phyloP scores from a whole-genome alignment of 345 rosid species.

The Sonneratia caseolaris region DNA sequence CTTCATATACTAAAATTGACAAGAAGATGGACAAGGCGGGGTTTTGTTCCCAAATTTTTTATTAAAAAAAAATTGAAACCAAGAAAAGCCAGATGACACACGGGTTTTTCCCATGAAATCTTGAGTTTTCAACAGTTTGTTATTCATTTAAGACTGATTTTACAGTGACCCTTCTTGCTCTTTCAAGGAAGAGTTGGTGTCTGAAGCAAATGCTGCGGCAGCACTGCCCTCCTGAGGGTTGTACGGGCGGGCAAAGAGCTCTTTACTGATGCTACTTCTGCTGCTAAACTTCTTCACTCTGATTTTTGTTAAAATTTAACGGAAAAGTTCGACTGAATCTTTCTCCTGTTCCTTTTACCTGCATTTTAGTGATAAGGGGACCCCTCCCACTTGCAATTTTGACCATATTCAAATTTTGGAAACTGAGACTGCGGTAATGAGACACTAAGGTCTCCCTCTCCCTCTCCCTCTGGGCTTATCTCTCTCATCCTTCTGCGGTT shows the following conservation, averaged over 20 bases:
- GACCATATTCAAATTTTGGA: conserved; percentile 26
- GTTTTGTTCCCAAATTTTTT: too few species aligned
- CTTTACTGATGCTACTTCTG: conserved; percentile 26
- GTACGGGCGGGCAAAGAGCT: conserved; percentile 27
- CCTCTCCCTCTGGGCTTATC: neutral
- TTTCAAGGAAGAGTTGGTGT: conserved; percentile 11
- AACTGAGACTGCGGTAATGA: conserved; percentile 11
- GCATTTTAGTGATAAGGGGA: conserved; percentile 8
- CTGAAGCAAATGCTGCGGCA: conserved; percentile 19
- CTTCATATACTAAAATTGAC: too few species aligned
- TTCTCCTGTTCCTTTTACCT: conserved; percentile 32
- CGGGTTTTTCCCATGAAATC: too few species aligned
- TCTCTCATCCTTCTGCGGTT: neutral
- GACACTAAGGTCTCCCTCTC: neutral
- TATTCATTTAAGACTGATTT: neutral
- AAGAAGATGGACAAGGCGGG: too few species aligned
- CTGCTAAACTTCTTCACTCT: conserved; percentile 14
- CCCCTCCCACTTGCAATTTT: conserved; percentile 23
- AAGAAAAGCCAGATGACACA: too few species aligned
- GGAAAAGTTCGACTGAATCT: neutral
- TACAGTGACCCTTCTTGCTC: too few species aligned
- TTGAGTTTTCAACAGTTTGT: neutral
- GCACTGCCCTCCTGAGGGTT: conserved; percentile 15
- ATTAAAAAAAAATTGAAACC: too few species aligned
- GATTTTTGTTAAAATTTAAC: too few species aligned